Base-by-base conservation (phyloP, 1,139 yeast species). In the Yamadazyma dushanensis region DNA sequence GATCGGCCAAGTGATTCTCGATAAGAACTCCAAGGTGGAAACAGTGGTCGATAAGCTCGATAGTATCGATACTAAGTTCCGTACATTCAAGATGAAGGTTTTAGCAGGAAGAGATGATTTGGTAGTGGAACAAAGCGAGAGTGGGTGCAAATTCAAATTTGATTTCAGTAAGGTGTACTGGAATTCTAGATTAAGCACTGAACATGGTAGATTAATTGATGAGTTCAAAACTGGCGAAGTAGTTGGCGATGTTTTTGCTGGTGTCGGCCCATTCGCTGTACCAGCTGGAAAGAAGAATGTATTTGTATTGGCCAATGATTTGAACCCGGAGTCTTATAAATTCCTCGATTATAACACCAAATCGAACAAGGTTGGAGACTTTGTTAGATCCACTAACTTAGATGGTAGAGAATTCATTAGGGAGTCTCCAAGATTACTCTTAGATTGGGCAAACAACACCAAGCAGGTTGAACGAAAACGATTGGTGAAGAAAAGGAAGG, bases 211-310 rank as follows among this genome's bases (percentile, higher is more conserved):
- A 40, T 63, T 94, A 32, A 82, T 92, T 8, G 54, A 63, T 3
- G 59, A 57, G 38, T 90, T 94, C 54, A 54, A 73, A 43, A 67
- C 74, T 2, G 73, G 80, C 8, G 85, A 83, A 41, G 85, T 87
- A 2, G 87, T 94, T 0, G 88, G 89, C 47, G 99, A 94, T 65
- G 97, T 89, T 0, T 87, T 94, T 76, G 98, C 97, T 0, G 99
- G 99, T 24, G 98, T 94, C 2, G 99, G 99, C 0, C 99, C 99
- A 3, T 94, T 94, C 66, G 94, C 95, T 1, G 79, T 92, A 1
- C 99, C 99, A 0, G 96, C 97, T 1, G 98, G 90, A 13, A 89
- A 85, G 59, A 87, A 83, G 43, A 73, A 75, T 14, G 86, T 81
- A 3, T 59, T 90, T 37, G 95, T 87, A 0, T 67, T 90, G 50